Evolutionary conservation across 148 eudicot species (phyloP).

Genomic region (Chenopodium berlandieri): DNA sequence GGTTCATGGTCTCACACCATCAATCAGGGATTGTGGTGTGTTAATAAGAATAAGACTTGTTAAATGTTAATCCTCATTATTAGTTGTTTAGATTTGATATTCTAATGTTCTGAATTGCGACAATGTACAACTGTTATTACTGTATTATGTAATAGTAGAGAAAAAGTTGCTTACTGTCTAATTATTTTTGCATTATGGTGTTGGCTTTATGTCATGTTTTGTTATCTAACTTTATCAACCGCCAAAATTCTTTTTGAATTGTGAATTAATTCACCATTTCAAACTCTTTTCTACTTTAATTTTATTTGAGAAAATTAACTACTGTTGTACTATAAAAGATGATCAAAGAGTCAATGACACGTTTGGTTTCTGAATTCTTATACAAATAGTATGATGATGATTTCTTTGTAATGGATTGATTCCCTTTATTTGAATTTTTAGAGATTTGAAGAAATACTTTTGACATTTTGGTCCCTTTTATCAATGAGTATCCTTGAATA

Average conservation of each 20-base stretch:
- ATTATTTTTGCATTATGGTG: neutral
- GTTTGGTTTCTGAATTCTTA: too few relatives aligned
- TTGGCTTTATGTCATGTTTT: neutral
- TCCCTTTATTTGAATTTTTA: too few relatives aligned
- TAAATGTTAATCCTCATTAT: neutral
- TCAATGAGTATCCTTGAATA: neutral
- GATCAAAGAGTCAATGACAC: too few relatives aligned
- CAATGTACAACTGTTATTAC: neutral
- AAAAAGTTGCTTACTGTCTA: neutral
- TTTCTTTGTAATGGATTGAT: too few relatives aligned
- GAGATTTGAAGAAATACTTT: neutral
- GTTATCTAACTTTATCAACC: neutral
- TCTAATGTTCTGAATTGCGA: neutral
- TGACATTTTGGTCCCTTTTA: neutral
- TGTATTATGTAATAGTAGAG: neutral
- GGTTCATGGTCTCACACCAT: neutral
- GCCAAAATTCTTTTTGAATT: conserved; percentile 3
- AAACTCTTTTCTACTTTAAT: neutral
- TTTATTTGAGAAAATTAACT: too few relatives aligned
- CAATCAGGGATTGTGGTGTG: conserved; percentile 18
- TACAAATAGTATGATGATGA: too few relatives aligned
- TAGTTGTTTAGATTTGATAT: conserved; percentile 10
- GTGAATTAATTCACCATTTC: neutral
- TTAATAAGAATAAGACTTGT: conserved; percentile 21
- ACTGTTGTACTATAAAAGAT: too few relatives aligned